Percentiles rank a stretch among this genome's conserved stretches.
Conservation (phyloP, 768 basidiomycete species). For the Auricularia sp. region DNA sequence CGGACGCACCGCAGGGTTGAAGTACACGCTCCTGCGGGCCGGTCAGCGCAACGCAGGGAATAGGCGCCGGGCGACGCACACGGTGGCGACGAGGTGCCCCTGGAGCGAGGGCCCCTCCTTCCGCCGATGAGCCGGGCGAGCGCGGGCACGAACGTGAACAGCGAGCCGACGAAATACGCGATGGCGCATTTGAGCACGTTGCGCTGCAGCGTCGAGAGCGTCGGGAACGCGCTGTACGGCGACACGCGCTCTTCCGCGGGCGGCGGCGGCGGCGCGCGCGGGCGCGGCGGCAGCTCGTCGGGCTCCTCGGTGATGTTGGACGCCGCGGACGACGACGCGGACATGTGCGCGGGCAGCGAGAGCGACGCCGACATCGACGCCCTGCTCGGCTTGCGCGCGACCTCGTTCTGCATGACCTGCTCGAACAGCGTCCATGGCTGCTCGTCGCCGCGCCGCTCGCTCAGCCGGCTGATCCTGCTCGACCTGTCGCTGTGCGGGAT, state of each 20-base stretch:
- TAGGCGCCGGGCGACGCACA: slow-evolving; percentile 40
- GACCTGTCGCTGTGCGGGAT: not conserved
- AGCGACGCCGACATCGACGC: not conserved
- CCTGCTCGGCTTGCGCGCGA: not conserved
- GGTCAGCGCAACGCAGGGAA: not conserved
- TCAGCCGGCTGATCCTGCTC: not conserved
- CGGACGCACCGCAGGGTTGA: slow-evolving; percentile 59
- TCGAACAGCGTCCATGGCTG: not conserved
- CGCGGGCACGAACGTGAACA: slow-evolving; percentile 83
- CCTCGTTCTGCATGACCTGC: not conserved
- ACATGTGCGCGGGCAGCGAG: not conserved
- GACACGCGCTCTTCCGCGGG: not conserved
- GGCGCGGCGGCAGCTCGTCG: not conserved
- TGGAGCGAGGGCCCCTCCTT: slow-evolving; percentile 53
- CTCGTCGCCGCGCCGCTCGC: not conserved
- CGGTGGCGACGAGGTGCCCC: slow-evolving; percentile 86
- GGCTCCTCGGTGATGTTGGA: not conserved
- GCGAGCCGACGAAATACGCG: slow-evolving; percentile 79
- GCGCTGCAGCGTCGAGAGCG: slow-evolving; percentile 30
- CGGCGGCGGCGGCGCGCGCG: not conserved
- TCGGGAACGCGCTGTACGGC: slow-evolving; percentile 4
- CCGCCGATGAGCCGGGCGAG: slow-evolving; percentile 63
- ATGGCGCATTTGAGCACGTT: slow-evolving; percentile 87
- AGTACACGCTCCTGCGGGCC: slow-evolving; percentile 60
- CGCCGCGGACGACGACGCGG: not conserved